Conservation (phyloP, 805 yeast genomes). For the Starmerella bombi region DNA sequence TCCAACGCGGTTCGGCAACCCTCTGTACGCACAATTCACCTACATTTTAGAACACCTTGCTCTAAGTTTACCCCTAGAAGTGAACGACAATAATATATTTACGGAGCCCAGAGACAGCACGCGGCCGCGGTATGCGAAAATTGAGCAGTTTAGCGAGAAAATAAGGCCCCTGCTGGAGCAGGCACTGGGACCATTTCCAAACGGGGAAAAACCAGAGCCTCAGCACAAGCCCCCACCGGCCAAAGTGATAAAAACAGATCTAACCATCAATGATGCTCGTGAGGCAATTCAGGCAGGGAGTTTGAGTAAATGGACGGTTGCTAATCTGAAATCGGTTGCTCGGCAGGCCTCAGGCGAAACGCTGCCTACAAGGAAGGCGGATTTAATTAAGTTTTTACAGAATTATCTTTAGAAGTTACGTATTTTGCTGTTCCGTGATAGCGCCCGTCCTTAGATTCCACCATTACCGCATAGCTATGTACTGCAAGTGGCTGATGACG, state of each 20-base stretch:
- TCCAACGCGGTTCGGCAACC: slow-evolving; percentile 37
- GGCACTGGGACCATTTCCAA: not conserved
- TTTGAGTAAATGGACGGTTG: not conserved
- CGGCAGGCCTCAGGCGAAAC: not conserved
- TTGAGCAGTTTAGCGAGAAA: not conserved
- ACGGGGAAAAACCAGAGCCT: no score
- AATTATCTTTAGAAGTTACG: no score
- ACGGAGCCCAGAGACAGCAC: slow-evolving; percentile 8
- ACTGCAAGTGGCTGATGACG: no score
- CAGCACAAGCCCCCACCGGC: no score
- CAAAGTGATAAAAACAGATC: no score
- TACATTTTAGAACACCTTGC: slow-evolving; percentile 36
- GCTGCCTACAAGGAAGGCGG: not conserved
- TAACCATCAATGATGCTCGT: not conserved
- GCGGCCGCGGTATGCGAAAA: slow-evolving; percentile 10
- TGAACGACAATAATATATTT: not conserved
- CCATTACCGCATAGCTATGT: no score
- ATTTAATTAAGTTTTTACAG: no score
- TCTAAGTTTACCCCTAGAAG: slow-evolving; percentile 4
- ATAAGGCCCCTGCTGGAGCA: not conserved
- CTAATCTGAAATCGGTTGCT: not conserved
- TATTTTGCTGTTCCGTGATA: no score
- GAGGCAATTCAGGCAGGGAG: not conserved
- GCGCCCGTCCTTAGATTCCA: no score
- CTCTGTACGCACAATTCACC: slow-evolving; percentile 37